phyloP scores from a whole-genome alignment of 2,329 filamentous ascomycete genomes.

The Pleomassaria siparia region DNA sequence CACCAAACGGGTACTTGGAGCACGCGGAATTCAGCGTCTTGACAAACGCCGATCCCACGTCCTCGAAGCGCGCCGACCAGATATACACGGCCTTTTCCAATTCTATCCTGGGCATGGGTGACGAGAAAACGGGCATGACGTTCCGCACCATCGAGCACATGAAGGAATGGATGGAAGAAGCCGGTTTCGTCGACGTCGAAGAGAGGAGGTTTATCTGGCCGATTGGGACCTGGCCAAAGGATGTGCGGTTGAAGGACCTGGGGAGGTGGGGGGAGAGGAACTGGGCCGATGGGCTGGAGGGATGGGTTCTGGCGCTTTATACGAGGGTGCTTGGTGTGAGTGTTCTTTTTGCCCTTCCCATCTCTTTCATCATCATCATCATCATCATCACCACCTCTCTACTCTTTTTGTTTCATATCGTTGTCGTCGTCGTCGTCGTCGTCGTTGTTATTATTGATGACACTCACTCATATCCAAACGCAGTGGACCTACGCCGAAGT shows the following conservation, averaged over 20 bases:
- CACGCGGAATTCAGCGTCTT: conserved; percentile 43
- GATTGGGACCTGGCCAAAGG: conserved; percentile 36
- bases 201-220: conserved; percentile 34
- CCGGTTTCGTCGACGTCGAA: conserved; percentile 33
- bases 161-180: conserved; percentile 15
- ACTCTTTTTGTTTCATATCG: too few relatives aligned
- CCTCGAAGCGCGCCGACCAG: conserved; percentile 16
- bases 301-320: conserved; percentile 45
- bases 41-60: conserved; percentile 20
- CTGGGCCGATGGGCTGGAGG: conserved; percentile 46
- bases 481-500: conserved; percentile 41
- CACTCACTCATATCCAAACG: neutral
- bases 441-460: too few relatives aligned
- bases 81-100: conserved; percentile 22
- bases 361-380: neutral
- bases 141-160: conserved; percentile 27
- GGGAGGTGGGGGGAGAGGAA: conserved; percentile 42
- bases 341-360: conserved; percentile 3
- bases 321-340: conserved; percentile 39
- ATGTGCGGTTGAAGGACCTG: conserved; percentile 36
- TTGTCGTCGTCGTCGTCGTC: too few relatives aligned
- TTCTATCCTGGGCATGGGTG: conserved; percentile 18
- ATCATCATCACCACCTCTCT: neutral
- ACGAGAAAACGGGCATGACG: conserved; percentile 25
- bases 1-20: conserved; percentile 48